phyloP scores from a whole-genome alignment of 306 rosid species.

The Lupinus albus region DNA sequence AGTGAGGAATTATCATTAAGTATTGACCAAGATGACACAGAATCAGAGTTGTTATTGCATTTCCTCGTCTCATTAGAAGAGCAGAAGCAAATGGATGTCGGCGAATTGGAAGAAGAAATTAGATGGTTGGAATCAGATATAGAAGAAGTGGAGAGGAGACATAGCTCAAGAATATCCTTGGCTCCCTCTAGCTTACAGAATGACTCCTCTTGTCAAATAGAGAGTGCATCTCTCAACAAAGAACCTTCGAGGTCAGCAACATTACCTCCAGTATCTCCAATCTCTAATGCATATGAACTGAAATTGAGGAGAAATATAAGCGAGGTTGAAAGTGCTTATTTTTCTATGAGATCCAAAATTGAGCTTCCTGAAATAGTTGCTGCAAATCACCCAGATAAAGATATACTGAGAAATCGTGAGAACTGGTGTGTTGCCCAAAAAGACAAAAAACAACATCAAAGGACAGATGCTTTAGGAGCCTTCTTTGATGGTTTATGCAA shows the following conservation, averaged over 20 bases:
- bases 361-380: constrained; percentile 55
- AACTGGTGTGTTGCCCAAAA: constrained; percentile 46
- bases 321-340: constrained; percentile 73
- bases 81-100: constrained; percentile 58
- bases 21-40: constrained; percentile 62
- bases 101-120: constrained; percentile 61
- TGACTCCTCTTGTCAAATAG: constrained; percentile 43
- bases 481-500: constrained; percentile 84
- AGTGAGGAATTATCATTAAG: constrained; percentile 50
- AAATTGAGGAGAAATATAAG: constrained; percentile 49
- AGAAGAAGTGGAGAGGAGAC: constrained; percentile 67
- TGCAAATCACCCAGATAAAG: constrained; percentile 46
- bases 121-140: constrained; percentile 70
- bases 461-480: constrained; percentile 57
- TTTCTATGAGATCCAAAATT: constrained; percentile 70
- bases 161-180: constrained; percentile 42
- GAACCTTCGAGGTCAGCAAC: constrained; percentile 49
- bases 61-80: constrained; percentile 58
- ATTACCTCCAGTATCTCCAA: constrained; percentile 24
- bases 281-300: too few relatives aligned
- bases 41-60: constrained; percentile 63
- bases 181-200: constrained; percentile 44
- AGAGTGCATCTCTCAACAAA: constrained; percentile 32
- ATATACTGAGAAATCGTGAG: constrained; percentile 53
- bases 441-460: constrained; percentile 44